Evolutionary conservation across 2,329 filamentous ascomycete genomes (phyloP).

Genomic region (Aspergillus oerlinghausenensis): DNA sequence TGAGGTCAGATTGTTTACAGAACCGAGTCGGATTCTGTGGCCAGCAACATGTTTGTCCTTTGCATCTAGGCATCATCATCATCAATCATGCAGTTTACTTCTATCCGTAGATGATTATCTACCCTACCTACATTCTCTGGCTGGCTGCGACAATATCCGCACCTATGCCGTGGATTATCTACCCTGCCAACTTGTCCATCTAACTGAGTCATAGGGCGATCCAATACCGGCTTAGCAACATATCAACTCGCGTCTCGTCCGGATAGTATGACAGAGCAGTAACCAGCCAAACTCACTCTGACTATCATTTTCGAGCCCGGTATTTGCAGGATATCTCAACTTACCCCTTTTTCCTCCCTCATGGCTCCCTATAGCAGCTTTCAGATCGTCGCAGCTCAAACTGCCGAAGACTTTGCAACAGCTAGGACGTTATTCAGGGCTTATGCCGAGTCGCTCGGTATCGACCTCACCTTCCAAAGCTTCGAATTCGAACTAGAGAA

Average conservation of each 20-base stretch:
- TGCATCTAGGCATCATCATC: not conserved
- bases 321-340: not conserved
- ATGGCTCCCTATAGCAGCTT: constrained; percentile 1
- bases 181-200: not conserved
- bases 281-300: not conserved
- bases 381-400: constrained; percentile 35
- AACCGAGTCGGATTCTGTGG: not conserved
- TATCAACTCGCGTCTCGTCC: not conserved
- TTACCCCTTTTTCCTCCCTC: not conserved
- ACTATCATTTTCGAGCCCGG: not conserved
- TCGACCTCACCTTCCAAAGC: constrained; percentile 55
- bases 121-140: not conserved
- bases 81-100: not conserved
- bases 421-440: constrained; percentile 42
- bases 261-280: not conserved
- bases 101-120: not conserved
- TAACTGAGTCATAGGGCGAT: not conserved
- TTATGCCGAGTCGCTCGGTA: constrained; percentile 43
- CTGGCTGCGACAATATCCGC: not conserved
- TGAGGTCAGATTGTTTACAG: not conserved
- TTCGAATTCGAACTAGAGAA: constrained; percentile 50
- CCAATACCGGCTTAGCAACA: not conserved
- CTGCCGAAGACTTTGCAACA: constrained; percentile 38
- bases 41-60: not conserved
- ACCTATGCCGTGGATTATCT: not conserved